Evolutionary conservation across 306 rosid species (phyloP), one percentile per base, ranked within the genome.

Genomic region (Citrullus amarus): DNA sequence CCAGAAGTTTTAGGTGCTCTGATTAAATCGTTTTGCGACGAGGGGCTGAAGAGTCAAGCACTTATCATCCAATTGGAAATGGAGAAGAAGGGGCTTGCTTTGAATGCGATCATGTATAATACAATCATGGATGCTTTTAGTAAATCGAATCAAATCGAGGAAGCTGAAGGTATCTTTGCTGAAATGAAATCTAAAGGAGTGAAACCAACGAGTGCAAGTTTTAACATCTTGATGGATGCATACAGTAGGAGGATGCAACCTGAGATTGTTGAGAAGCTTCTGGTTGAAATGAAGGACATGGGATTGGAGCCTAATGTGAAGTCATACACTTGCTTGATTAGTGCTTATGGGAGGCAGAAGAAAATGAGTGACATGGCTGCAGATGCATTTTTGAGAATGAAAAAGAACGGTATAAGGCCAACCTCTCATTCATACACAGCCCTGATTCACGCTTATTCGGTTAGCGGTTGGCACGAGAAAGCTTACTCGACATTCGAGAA

Each of bases 231-330:
- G 71, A 89, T 90, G 95, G 75, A 88, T 80, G 96, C 97, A 48
- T 94, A 92, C 81, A 82, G 92, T 81, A 87, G 85, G 84, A 89
- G 93, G 90, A 87, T 89, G 93, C 96, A 94, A 86, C 92, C 97
- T 15, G 89, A 90, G 79, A 82, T 92, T 39, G 94, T 92, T 58
- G 92, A 94, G 79, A 90, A 84, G 91, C 87, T 92, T 22, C 80
- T 94, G 78, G 81, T 72, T 8, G 98, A 94, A 83, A 92, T 94
- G 98, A 84, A 88, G 84, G 95, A 89, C 57, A 34, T 79, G 87
- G 93, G 96, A 69, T 83, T 94, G 87, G 85, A 79, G 77, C 96
- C 97, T 32, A 88, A 89, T 82, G 95, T 81, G 36, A 86, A 85
- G 81, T 90, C 97, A 30, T 94, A 88, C 82, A 88, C 98, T 43